Evolutionary conservation across 208 protist genomes (phyloP), one percentile per base, ranked within the genome.

Genomic region (Trypanosoma cruzi): DNA sequence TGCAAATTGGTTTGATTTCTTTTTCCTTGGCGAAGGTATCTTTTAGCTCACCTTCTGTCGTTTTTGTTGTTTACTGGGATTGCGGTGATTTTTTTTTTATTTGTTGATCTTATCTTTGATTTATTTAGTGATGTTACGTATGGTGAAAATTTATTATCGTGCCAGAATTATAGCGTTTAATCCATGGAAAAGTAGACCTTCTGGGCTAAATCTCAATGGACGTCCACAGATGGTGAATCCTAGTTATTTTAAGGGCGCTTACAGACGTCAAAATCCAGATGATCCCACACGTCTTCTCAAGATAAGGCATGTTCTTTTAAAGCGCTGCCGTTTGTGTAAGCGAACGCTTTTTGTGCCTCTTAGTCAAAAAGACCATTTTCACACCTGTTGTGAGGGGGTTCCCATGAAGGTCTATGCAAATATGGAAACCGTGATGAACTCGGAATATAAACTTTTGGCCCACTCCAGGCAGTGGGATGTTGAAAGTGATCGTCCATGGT

Each of bases 341-440:
- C 81, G 90, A 56, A 92, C 87, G 0, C 75, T 76, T 29, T 96
- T 96, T 71, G 75, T 96, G 20, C 32, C 71, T 28, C 48, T 92
- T 29, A 59, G 48, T 13, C 69, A 88, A 63, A 81, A 78, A 32
- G 64, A 92, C 68, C 63, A 79, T 32, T 96, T 91, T 66, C 88
- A 96, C 62, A 94, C 84, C n/a, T 96, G 90, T 62, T 96, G 90
- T 53, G 90, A 96, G 57, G 90, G 90, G 0, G 72, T 81, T 0
- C 52, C 77, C 14, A 93, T 96, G 90, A 90, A 87, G 46, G 49
- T 86, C 3, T 89, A 78, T 31, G 63, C 86, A 14, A 80, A 95
- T 61, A 96, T 96, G 90, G 58, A 77, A 60, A 80, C 78, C 3
- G 90, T 93, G n/a, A 92, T 96, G 85, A 82, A 86, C 53, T 54